Evolutionary conservation across 352 stramenopile genomes (phyloP).

Genomic region (Phytophthora citrophthora): DNA sequence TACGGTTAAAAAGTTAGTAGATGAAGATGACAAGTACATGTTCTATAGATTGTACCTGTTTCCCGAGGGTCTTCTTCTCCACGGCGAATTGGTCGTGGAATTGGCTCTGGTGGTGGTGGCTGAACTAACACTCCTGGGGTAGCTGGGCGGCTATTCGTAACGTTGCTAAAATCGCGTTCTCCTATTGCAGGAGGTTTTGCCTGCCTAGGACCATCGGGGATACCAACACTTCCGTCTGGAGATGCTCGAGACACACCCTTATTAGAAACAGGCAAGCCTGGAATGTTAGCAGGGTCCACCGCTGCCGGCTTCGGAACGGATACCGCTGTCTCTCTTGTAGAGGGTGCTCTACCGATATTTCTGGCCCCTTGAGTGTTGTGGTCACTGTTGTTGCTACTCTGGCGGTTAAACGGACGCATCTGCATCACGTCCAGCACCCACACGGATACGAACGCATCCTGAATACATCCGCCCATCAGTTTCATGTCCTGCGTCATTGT

Average conservation of each 20-base stretch:
- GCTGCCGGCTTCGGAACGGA: not conserved
- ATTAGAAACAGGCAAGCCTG: slow-evolving; percentile 7
- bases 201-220: slow-evolving; percentile 1
- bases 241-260: not conserved
- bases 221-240: not conserved
- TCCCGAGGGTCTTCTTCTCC: slow-evolving; percentile 33
- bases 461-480: slow-evolving; percentile 81
- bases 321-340: slow-evolving; percentile 21
- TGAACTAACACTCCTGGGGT: slow-evolving; percentile 31
- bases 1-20: slow-evolving; percentile 13
- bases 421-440: slow-evolving; percentile 82
- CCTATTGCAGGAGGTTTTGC: slow-evolving; percentile 1
- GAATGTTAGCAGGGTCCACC: not conserved
- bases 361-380: slow-evolving; percentile 16
- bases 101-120: slow-evolving; percentile 11
- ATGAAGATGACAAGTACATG: not conserved
- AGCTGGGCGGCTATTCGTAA: slow-evolving; percentile 26
- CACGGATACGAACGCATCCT: slow-evolving; percentile 83
- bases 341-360: slow-evolving; percentile 16
- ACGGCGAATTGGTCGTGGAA: slow-evolving; percentile 20
- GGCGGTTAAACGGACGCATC: slow-evolving; percentile 66
- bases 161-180: slow-evolving; percentile 26
- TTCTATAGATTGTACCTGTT: slow-evolving; percentile 12
- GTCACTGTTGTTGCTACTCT: slow-evolving; percentile 16
- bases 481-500: slow-evolving; percentile 87